Percentiles rank a stretch among this genome's conserved stretches.
phyloP scores from a whole-genome alignment of 2,329 filamentous ascomycete genomes.

The Aspergillus calidoustus region DNA sequence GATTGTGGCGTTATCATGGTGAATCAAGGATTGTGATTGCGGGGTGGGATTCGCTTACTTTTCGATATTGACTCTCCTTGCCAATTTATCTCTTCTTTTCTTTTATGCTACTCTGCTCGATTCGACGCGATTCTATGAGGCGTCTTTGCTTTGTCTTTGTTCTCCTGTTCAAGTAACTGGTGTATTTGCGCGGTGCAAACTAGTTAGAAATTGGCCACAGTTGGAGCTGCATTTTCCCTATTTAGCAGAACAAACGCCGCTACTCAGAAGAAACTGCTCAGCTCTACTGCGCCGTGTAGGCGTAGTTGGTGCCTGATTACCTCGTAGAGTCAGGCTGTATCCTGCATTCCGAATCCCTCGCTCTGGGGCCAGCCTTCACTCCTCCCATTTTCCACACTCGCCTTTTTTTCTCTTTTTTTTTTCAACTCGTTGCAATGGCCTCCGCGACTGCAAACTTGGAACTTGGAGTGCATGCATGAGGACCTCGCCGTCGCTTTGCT shows the following conservation, averaged over 20 bases:
- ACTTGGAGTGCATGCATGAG: not conserved
- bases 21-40: conserved; percentile 7
- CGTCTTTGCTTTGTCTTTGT: not conserved
- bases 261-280: not conserved
- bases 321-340: not conserved
- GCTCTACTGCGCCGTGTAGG: not conserved
- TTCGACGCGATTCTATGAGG: not conserved
- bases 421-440: not conserved
- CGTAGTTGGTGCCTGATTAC: not conserved
- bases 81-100: not conserved
- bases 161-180: not conserved
- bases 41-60: conserved; percentile 1
- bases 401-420: not conserved
- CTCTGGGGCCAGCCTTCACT: not conserved
- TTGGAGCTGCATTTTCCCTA: conserved; percentile 1
- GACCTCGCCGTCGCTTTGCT: not conserved
- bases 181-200: not conserved
- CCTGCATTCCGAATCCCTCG: not conserved
- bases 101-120: not conserved
- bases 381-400: not conserved
- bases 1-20: conserved; percentile 8
- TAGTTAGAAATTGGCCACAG: conserved; percentile 9
- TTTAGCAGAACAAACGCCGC: not conserved
- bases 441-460: not conserved
- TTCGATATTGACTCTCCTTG: not conserved